phyloP scores from a whole-genome alignment of 192 early-diverging fungal genomes.

The Entrophospora sp. region DNA sequence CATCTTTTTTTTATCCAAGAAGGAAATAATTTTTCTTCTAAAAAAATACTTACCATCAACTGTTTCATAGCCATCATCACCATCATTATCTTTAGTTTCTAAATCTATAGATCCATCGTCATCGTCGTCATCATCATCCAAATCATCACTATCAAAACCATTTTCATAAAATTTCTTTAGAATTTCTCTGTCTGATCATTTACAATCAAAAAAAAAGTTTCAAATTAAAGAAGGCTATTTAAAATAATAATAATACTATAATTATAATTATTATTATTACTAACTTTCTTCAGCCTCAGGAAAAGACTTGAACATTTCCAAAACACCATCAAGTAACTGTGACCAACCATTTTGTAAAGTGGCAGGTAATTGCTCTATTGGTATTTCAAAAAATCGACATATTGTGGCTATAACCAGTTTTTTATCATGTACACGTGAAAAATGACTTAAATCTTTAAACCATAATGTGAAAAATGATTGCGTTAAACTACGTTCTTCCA shows the following conservation, averaged over 20 bases:
- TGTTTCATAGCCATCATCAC: constrained; percentile 30
- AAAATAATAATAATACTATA: constrained; percentile 11
- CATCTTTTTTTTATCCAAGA: too few species aligned
- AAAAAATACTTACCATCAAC: constrained; percentile 22
- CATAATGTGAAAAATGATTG: constrained; percentile 72
- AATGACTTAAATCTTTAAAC: constrained; percentile 62
- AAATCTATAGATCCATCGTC: constrained; percentile 47
- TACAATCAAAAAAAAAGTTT: neutral
- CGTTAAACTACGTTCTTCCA: constrained; percentile 74
- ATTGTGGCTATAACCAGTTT: constrained; percentile 82
- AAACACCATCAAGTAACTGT: constrained; percentile 61
- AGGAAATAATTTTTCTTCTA: neutral
- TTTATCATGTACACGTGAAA: constrained; percentile 89
- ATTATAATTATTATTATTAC: neutral
- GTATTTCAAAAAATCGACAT: constrained; percentile 63
- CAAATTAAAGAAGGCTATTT: neutral
- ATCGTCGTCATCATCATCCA: constrained; percentile 41
- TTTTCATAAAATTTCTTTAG: constrained; percentile 47
- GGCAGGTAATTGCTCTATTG: constrained; percentile 59
- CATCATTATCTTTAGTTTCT: constrained; percentile 44
- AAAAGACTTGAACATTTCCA: constrained; percentile 69
- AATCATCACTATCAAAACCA: constrained; percentile 47
- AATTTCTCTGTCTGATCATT: constrained; percentile 39
- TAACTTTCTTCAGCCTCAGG: constrained; percentile 58
- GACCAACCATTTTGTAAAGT: constrained; percentile 65